Evolutionary conservation across 2,329 filamentous ascomycete species (phyloP).

Genomic region (Neonectria punicea): DNA sequence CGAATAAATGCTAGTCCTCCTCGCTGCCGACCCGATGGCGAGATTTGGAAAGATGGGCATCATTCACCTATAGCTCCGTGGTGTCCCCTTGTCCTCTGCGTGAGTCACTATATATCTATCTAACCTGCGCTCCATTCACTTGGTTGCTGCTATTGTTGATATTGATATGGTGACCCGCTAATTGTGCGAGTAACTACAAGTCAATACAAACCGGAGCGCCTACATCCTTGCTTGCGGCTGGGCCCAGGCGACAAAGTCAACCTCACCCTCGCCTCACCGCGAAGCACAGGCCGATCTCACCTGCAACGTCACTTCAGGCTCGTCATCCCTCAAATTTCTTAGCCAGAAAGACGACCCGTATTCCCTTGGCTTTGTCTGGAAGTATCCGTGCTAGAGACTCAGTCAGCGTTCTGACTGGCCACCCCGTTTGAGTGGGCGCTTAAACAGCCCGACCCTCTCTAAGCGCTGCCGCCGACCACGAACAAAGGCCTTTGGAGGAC

Average conservation of each 20-base stretch:
- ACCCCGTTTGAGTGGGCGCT: constrained; percentile 37
- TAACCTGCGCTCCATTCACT: constrained; percentile 41
- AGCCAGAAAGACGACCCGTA: constrained; percentile 12
- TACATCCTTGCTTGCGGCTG: constrained; percentile 39
- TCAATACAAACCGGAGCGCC: constrained; percentile 29
- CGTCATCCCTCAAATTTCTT: constrained; percentile 11
- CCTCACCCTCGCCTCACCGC: constrained; percentile 26
- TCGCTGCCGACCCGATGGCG: constrained; percentile 30
- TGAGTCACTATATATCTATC: constrained; percentile 43
- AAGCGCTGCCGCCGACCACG: constrained; percentile 40
- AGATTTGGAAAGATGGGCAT: constrained; percentile 42
- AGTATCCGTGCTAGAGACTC: constrained; percentile 25
- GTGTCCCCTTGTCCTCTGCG: constrained; percentile 41
- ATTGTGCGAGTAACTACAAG: constrained; percentile 34
- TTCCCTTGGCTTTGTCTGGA: constrained; percentile 37
- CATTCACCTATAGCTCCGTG: constrained; percentile 38
- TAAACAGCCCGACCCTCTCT: constrained; percentile 31
- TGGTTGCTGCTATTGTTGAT: constrained; percentile 35
- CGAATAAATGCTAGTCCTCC: constrained; percentile 35
- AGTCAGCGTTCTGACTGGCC: constrained; percentile 37
- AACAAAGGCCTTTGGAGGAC: constrained; percentile 25
- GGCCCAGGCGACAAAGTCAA: constrained; percentile 36
- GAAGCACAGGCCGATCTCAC: constrained; percentile 24
- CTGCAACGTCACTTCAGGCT: constrained; percentile 22
- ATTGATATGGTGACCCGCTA: constrained; percentile 31